Conservation (phyloP, 2,329 filamentous ascomycete genomes). For the Dothidotthia symphoricarpi region DNA sequence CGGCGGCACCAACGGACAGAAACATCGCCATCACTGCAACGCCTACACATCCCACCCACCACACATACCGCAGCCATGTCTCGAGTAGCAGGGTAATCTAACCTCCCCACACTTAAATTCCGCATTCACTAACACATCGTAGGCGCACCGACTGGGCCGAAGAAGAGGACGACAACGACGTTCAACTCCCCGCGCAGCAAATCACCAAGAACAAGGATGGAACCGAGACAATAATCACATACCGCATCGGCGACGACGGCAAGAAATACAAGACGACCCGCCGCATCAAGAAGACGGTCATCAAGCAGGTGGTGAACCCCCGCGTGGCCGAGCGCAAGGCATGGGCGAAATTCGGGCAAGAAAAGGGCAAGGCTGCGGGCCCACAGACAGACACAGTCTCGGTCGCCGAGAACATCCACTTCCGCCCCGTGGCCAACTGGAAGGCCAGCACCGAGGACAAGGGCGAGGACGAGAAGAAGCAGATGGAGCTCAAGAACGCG, state of each 20-base stretch:
- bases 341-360: slow-evolving; percentile 90
- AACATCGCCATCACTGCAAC: slow-evolving; percentile 2
- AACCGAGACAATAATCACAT: slow-evolving; percentile 91
- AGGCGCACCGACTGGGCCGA: slow-evolving; percentile 78
- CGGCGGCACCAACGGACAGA: slow-evolving; percentile 8
- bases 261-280: slow-evolving; percentile 97
- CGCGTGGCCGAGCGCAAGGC: slow-evolving; percentile 90
- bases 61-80: slow-evolving; percentile 32
- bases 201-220: slow-evolving; percentile 97
- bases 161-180: slow-evolving; percentile 86
- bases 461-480: slow-evolving; percentile 69
- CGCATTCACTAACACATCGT: slow-evolving; percentile 6
- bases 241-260: slow-evolving; percentile 85
- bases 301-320: slow-evolving; percentile 93
- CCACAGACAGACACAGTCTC: slow-evolving; percentile 87
- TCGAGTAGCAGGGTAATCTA: slow-evolving; percentile 39
- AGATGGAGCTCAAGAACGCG: slow-evolving; percentile 84
- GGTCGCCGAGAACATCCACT: slow-evolving; percentile 97
- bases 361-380: slow-evolving; percentile 78
- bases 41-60: slow-evolving; percentile 2
- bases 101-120: background rate
- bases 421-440: slow-evolving; percentile 91
- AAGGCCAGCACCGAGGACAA: slow-evolving; percentile 79
- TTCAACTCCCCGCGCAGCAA: slow-evolving; percentile 79
- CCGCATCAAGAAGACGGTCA: slow-evolving; percentile 85